Evolutionary conservation across 176 grass and related monocot genomes (phyloP), one percentile per base, ranked within the genome.

Genomic region (Hyparrhenia diplandra): DNA sequence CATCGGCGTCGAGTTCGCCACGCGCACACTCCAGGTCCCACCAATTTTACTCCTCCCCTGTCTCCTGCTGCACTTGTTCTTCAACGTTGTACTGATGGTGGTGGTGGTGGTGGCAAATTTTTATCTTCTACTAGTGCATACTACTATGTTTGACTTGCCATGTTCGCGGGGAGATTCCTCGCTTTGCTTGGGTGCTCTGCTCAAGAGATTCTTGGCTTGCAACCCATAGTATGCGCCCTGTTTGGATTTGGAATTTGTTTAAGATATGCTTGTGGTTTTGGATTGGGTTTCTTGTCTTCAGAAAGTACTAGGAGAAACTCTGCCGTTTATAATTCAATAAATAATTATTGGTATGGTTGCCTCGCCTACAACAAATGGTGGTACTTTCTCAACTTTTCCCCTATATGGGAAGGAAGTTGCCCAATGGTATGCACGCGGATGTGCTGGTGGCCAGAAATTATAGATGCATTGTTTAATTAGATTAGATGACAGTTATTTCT

Each of bases 1-100:
- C 68, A 88, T 88, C 75, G 86, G 86, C 86, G 86, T 88, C 46
- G 86, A 88, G 69, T 88, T 88, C 34, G 90, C 90, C 61, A 92
- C 90, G 36, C 79, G 86, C 29, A 92, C 90, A 3, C 70, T 92
- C 51, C 80, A 92, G 90, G 89, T 88, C 8, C 40, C 2, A 25
- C 39, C 2, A 70, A 70, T 43, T 71, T 8, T 70, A 1, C 37
- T 24, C 67, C 3, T 16, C 13, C 43, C 39, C 67, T 5, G 67
- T 71, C 7, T 46, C 37, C 1, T n/a, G 6, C n/a, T 41, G 10
- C 39, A 8, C 2, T 13, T 18, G 11, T 69, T 68, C 36, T 1
- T 69, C 10, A 18, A 60, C 57, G 10, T 10, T 24, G 0, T 58
- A 58, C 52, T 57, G n/a, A n/a, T n/a, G n/a, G n/a, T n/a, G n/a